Conservation (phyloP, 1,284 basidiomycete species). For the Leccinum angustisporum region DNA sequence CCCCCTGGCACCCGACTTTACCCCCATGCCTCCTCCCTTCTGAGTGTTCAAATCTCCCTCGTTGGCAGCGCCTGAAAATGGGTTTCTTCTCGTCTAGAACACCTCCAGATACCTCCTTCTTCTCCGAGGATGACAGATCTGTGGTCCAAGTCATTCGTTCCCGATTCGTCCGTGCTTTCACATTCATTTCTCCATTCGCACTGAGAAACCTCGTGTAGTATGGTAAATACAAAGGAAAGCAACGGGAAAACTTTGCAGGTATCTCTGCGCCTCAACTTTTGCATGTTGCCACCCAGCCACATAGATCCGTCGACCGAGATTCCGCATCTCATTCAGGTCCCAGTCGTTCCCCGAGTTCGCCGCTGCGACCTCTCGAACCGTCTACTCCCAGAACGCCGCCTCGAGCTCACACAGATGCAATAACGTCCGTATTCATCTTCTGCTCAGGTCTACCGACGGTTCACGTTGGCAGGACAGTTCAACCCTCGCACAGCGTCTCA, state of each 20-base stretch:
- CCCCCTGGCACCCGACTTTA: conserved; percentile 27
- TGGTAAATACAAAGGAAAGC: conserved; percentile 64
- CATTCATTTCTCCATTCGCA: conserved; percentile 17
- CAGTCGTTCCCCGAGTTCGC: conserved; percentile 19
- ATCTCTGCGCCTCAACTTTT: conserved; percentile 28
- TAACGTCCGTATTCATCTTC: conserved; percentile 55
- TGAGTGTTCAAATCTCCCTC: conserved; percentile 1
- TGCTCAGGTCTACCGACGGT: conserved; percentile 15
- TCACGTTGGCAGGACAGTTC: conserved; percentile 42
- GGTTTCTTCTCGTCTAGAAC: conserved; percentile 58
- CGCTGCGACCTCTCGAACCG: conserved; percentile 26
- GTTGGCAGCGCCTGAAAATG: conserved; percentile 35
- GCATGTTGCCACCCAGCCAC: conserved; percentile 20
- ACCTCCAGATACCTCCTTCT: conserved; percentile 39
- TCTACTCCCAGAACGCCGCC: conserved; percentile 20
- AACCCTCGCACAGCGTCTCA: conserved; percentile 71
- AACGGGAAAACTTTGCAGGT: conserved; percentile 42
- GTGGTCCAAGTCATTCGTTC: conserved; percentile 69
- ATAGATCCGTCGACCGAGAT: conserved; percentile 20
- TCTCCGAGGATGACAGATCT: conserved; percentile 40
- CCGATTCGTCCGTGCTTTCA: conserved; percentile 58
- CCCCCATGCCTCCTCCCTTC: conserved; percentile 16
- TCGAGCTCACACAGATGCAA: conserved; percentile 54
- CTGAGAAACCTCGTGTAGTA: conserved; percentile 44
- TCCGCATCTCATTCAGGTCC: conserved; percentile 8